Conservation (phyloP, 129 eudicot genomes). For the Flaveria trinervia region DNA sequence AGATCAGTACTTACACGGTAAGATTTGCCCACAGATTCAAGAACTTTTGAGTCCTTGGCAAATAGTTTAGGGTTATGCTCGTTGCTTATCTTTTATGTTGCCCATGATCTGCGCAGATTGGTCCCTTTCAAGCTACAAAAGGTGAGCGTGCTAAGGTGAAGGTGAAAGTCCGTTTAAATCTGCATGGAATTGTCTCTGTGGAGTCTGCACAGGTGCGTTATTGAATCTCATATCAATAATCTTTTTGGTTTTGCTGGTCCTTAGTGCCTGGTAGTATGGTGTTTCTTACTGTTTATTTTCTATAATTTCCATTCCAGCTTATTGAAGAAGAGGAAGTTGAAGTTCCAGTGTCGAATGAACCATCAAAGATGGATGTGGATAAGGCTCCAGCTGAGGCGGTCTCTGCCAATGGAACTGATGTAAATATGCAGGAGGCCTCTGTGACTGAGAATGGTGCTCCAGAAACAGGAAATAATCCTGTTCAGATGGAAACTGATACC, state of each 20-base stretch:
- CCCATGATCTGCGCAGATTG: conserved; percentile 47
- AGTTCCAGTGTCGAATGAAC: conserved; percentile 67
- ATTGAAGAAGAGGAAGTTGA: conserved; percentile 88
- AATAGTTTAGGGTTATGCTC: neutral
- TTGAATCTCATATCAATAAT: neutral
- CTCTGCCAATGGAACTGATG: conserved; percentile 55
- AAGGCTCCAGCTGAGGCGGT: conserved; percentile 49
- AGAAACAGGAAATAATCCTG: conserved; percentile 56
- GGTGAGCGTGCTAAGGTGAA: conserved; percentile 67
- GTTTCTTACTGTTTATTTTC: neutral
- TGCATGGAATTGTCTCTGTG: conserved; percentile 71
- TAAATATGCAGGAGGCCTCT: conserved; percentile 80
- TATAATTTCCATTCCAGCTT: conserved; percentile 44
- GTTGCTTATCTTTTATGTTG: neutral
- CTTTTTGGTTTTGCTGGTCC: neutral
- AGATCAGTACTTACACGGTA: conserved; percentile 82
- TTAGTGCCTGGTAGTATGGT: neutral
- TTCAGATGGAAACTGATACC: conserved; percentile 79
- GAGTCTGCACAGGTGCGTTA: conserved; percentile 70
- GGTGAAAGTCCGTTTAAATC: conserved; percentile 66
- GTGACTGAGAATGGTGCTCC: conserved; percentile 74
- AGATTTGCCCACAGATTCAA: neutral
- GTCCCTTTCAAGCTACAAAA: conserved; percentile 64
- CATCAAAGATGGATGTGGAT: conserved; percentile 74
- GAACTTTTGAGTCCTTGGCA: neutral